These are phyloP conservation scores for Boletus rufocinnamomeus DNA, from an alignment of 768 basidiomycete genomes.

Conservation along the genomic window DNA sequence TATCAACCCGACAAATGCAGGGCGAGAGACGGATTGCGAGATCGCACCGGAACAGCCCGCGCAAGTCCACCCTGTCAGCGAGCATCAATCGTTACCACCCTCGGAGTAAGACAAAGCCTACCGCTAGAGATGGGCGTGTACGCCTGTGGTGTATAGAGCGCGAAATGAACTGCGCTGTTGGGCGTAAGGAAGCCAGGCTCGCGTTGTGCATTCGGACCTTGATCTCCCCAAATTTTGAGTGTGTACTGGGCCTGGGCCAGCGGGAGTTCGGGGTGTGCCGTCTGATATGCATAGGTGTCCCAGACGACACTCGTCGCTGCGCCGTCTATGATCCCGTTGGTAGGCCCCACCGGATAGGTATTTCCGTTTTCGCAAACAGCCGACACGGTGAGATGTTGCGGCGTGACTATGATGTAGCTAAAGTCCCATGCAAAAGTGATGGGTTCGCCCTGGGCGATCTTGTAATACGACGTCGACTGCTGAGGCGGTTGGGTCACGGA, in stretches of 20 bases:
- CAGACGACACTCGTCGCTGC: conserved; percentile 53
- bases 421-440: conserved; percentile 95
- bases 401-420: conserved; percentile 68
- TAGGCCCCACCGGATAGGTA: conserved; percentile 66
- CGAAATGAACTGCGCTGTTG: conserved; percentile 54
- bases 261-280: conserved; percentile 46
- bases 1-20: conserved; percentile 19
- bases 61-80: conserved; percentile 18
- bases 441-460: conserved; percentile 70
- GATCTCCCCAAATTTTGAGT: conserved; percentile 56
- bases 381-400: conserved; percentile 57
- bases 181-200: conserved; percentile 52
- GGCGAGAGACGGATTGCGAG: conserved; percentile 12
- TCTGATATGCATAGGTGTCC: conserved; percentile 60
- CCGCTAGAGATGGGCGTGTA: conserved; percentile 52
- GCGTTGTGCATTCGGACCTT: conserved; percentile 50
- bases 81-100: neutral
- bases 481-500: conserved; percentile 80
- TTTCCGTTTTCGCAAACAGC: conserved; percentile 64
- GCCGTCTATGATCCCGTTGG: conserved; percentile 51
- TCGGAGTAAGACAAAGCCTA: conserved; percentile 1
- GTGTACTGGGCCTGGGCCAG: conserved; percentile 61
- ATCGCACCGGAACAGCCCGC: conserved; percentile 25
- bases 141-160: conserved; percentile 53
- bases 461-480: conserved; percentile 83